Percentiles rank a stretch among this genome's conserved stretches.
These are phyloP conservation scores for Phenoliferia sp. DNA, from an alignment of 1,284 basidiomycete genomes.

Conservation along the genomic window DNA sequence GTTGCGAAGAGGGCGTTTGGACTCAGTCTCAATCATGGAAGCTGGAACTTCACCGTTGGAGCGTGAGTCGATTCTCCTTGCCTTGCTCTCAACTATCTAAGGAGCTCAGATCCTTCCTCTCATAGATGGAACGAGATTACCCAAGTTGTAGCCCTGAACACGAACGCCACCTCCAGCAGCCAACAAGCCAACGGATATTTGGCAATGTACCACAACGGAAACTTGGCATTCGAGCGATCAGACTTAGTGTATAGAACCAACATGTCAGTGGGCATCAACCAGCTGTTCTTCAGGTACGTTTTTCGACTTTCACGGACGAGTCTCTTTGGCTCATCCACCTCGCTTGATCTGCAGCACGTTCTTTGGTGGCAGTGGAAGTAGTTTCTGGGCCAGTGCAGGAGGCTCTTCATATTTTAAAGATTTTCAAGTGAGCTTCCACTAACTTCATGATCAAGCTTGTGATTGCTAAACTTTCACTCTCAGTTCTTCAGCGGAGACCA, in stretches of 20 bases:
- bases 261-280: neutral
- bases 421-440: no score
- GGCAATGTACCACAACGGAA: neutral
- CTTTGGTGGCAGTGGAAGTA: no score
- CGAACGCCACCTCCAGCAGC: neutral
- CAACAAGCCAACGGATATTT: neutral
- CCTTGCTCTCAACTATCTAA: neutral
- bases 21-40: neutral
- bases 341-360: no score
- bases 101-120: no score
- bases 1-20: neutral
- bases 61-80: neutral
- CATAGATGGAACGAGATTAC: neutral
- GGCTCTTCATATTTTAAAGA: no score
- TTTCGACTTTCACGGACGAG: no score
- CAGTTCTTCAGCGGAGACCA: no score
- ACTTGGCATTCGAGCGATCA: neutral
- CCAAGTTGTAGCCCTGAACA: neutral
- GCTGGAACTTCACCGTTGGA: neutral
- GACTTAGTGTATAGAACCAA: neutral
- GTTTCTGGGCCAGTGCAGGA: no score
- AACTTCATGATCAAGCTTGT: no score
- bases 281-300: neutral
- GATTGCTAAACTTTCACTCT: no score
- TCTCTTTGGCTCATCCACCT: no score